These are phyloP conservation scores for Nicotiana undulata DNA, from an alignment of 257 asterid species.

Conservation along the genomic window DNA sequence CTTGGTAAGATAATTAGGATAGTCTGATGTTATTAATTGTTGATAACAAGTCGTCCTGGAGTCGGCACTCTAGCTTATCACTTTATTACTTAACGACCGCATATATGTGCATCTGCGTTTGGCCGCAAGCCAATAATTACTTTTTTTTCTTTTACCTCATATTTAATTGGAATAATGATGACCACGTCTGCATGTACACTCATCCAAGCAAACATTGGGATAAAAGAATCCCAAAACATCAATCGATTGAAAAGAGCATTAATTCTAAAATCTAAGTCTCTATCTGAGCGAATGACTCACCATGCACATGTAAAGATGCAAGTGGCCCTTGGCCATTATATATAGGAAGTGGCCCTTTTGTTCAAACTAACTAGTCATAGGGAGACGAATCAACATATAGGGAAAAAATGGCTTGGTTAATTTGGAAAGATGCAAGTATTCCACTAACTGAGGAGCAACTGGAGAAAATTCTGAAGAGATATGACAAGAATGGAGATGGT, in stretches of 20 bases:
- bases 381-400: neutral
- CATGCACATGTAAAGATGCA: neutral
- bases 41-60: too few relatives aligned
- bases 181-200: neutral
- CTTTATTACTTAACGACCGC: too few relatives aligned
- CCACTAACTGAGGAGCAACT: conserved; percentile 1
- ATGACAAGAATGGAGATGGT: conserved; percentile 20
- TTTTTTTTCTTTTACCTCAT: neutral
- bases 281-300: neutral
- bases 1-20: too few relatives aligned
- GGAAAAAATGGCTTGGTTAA: neutral
- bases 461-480: neutral
- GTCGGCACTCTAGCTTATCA: too few relatives aligned
- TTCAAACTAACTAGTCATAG: neutral
- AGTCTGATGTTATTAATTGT: too few relatives aligned
- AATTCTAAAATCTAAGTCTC: neutral
- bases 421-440: neutral
- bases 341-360: neutral
- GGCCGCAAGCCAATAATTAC: neutral
- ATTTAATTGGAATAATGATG: neutral
- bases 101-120: too few relatives aligned
- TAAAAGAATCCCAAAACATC: neutral
- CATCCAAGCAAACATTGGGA: neutral
- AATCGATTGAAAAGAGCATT: neutral
- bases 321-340: neutral